phyloP scores from a whole-genome alignment of 2,329 filamentous ascomycete species.

The Paramyrothecium roridum region DNA sequence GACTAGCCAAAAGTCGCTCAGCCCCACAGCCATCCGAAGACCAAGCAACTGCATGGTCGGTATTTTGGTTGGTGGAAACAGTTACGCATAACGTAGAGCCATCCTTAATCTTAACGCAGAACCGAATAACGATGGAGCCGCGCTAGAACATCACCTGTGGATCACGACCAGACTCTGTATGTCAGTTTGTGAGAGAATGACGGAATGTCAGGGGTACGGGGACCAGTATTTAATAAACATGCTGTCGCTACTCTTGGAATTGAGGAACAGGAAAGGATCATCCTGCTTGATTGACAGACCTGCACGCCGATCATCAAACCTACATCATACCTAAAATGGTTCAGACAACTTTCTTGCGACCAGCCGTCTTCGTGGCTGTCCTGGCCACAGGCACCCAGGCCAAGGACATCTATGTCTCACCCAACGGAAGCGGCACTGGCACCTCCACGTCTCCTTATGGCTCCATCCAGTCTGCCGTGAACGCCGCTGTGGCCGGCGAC shows the following conservation, averaged over 20 bases:
- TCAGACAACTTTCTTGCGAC: neutral
- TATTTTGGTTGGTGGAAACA: neutral
- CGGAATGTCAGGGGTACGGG: no score
- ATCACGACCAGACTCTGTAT: no score
- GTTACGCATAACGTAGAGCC: neutral
- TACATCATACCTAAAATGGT: neutral
- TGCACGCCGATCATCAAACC: neutral
- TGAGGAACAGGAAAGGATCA: neutral
- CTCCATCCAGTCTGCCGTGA: slow-evolving; percentile 1
- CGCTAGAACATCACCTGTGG: neutral
- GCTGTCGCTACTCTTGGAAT: neutral
- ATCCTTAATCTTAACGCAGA: neutral
- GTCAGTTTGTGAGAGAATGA: no score
- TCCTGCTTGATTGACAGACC: neutral
- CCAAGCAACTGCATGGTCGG: neutral
- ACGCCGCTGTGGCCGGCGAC: neutral
- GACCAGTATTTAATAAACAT: no score
- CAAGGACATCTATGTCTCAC: neutral
- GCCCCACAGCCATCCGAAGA: neutral
- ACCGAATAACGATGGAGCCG: neutral
- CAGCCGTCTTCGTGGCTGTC: neutral
- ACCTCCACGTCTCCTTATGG: neutral
- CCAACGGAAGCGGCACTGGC: neutral
- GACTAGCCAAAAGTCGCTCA: neutral
- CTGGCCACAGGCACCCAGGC: neutral